These are phyloP conservation scores for Colletotrichum endophyticum DNA, from an alignment of 2,329 filamentous ascomycete genomes.

Conservation along the genomic window DNA sequence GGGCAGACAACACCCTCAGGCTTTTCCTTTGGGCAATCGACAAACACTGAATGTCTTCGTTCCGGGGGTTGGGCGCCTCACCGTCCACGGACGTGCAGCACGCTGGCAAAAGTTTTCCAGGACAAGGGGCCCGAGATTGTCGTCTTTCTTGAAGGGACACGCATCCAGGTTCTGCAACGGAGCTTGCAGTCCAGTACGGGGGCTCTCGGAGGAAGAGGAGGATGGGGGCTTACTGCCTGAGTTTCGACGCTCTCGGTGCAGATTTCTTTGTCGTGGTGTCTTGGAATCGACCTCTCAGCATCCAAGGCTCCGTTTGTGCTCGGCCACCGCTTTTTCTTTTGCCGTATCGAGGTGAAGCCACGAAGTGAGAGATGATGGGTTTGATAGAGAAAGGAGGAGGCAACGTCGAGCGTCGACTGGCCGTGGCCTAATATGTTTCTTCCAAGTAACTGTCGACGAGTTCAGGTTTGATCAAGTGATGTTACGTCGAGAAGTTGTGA, in stretches of 20 bases:
- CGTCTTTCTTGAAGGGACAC: slow-evolving; percentile 32
- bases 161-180: slow-evolving; percentile 3
- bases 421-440: slow-evolving; percentile 2
- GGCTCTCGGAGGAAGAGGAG: background rate
- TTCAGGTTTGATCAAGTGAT: background rate
- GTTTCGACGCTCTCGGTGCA: slow-evolving; percentile 45
- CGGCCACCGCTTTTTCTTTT: slow-evolving; percentile 54
- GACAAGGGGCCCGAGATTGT: slow-evolving; percentile 35
- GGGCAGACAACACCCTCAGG: slow-evolving; percentile 18
- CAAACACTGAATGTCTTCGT: slow-evolving; percentile 15
- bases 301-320: slow-evolving; percentile 49
- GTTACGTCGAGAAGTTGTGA: background rate
- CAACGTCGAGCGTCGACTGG: slow-evolving; percentile 3
- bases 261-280: slow-evolving; percentile 53
- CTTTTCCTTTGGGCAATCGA: slow-evolving; percentile 2
- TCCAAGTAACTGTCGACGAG: background rate
- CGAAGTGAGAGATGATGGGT: slow-evolving; percentile 44
- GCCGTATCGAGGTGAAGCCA: slow-evolving; percentile 39
- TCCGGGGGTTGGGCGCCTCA: slow-evolving; percentile 8
- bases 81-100: background rate
- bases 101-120: slow-evolving; percentile 27
- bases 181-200: slow-evolving; percentile 9
- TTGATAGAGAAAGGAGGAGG: slow-evolving; percentile 13
- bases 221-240: background rate
- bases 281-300: slow-evolving; percentile 53